Evolutionary conservation across 257 asterid species (phyloP).

Genomic region (Plectranthus barbatus): DNA sequence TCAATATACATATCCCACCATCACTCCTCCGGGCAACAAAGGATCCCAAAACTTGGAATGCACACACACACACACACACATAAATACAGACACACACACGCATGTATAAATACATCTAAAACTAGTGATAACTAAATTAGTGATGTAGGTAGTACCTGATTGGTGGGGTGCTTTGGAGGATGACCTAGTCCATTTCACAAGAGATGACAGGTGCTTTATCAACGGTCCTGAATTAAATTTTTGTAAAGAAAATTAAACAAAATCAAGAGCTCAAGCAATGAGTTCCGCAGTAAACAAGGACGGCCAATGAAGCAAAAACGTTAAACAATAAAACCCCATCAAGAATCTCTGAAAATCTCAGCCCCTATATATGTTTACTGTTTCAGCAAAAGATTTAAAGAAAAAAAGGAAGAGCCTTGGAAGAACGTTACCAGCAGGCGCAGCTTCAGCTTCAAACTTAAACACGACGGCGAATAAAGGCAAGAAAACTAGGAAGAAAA

Average conservation of each 20-base stretch:
- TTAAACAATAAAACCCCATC: neutral
- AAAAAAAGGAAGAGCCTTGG: neutral
- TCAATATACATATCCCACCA: neutral
- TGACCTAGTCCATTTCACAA: slow-evolving; percentile 86
- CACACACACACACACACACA: neutral
- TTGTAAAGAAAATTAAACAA: neutral
- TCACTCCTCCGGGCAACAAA: neutral
- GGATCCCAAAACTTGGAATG: neutral
- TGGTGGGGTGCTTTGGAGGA: slow-evolving; percentile 65
- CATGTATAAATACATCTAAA: no score
- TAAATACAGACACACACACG: no score
- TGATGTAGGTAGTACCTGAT: slow-evolving; percentile 40
- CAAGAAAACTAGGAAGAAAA: slow-evolving; percentile 33
- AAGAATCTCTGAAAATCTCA: neutral
- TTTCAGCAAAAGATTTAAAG: neutral
- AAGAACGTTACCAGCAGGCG: slow-evolving; percentile 69
- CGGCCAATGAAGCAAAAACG: slow-evolving; percentile 7
- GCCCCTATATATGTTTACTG: neutral
- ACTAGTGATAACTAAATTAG: neutral
- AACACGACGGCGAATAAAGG: slow-evolving; percentile 31
- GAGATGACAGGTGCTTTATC: slow-evolving; percentile 70
- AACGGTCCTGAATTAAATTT: slow-evolving; percentile 51
- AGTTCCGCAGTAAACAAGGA: neutral
- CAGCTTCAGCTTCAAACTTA: slow-evolving; percentile 66
- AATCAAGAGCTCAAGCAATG: neutral